Evolutionary conservation across 371 early-diverging fungal genomes (phyloP).

Genomic region (Paraphysoderma sedebokerense): DNA sequence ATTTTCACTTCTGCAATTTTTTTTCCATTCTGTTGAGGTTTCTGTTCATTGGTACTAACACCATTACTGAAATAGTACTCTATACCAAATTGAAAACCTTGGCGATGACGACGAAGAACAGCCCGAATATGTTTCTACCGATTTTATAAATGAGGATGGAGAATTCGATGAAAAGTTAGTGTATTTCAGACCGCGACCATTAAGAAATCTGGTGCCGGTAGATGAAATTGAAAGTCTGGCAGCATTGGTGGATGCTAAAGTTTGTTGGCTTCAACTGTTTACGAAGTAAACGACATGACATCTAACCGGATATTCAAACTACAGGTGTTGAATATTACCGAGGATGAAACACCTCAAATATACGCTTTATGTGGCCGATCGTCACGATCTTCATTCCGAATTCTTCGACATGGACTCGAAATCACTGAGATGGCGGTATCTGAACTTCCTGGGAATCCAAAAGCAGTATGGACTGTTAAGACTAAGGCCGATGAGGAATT

Average conservation of each 20-base stretch:
- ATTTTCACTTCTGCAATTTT: neutral
- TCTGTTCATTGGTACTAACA: neutral
- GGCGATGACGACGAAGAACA: slow-evolving; percentile 74
- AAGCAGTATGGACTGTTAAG: slow-evolving; percentile 86
- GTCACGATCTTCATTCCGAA: slow-evolving; percentile 58
- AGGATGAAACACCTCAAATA: slow-evolving; percentile 86
- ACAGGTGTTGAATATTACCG: slow-evolving; percentile 64
- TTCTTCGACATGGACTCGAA: slow-evolving; percentile 82
- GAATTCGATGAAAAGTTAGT: slow-evolving; percentile 27
- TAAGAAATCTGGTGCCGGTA: slow-evolving; percentile 67
- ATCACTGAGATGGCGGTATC: slow-evolving; percentile 78
- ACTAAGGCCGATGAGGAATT: slow-evolving; percentile 37
- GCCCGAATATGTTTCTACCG: slow-evolving; percentile 50
- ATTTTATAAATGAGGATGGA: slow-evolving; percentile 40
- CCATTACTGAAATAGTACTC: slow-evolving; percentile 22
- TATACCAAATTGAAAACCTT: slow-evolving; percentile 81
- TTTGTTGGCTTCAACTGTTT: slow-evolving; percentile 4
- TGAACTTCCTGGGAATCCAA: slow-evolving; percentile 84
- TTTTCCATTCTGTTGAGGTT: neutral
- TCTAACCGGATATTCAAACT: slow-evolving; percentile 6
- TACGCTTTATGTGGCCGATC: slow-evolving; percentile 79
- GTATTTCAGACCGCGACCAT: slow-evolving; percentile 57
- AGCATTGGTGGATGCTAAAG: slow-evolving; percentile 52
- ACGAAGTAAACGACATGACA: too few relatives aligned
- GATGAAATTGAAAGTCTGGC: slow-evolving; percentile 74